Conservation (phyloP, 169 alveolate species). For the Plasmodium cynomolgi region DNA sequence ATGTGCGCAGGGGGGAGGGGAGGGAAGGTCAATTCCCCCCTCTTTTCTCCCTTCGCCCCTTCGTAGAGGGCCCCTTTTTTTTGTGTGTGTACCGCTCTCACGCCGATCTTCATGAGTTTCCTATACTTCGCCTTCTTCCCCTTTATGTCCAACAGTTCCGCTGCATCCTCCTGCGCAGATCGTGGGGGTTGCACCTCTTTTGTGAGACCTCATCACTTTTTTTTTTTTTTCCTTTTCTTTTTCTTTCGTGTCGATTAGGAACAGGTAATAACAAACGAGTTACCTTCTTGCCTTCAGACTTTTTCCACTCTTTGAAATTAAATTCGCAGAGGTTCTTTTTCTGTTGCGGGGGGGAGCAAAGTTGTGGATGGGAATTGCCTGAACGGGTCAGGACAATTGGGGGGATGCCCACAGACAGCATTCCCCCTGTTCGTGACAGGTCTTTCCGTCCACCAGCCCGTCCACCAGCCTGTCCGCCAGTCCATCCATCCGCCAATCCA, state of each 20-base stretch:
- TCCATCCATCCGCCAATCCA: neutral
- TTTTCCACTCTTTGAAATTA: conserved; percentile 12
- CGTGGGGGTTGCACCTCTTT: neutral
- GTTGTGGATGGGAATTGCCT: neutral
- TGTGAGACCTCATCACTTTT: neutral
- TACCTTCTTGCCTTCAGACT: conserved; percentile 28
- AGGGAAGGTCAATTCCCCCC: neutral
- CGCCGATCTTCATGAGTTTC: neutral
- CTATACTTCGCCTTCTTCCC: conserved; percentile 56
- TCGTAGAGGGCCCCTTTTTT: neutral
- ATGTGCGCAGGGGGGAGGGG: neutral
- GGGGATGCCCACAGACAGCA: neutral
- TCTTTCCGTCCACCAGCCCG: neutral
- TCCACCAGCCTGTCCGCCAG: neutral
- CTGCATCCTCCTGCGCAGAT: neutral
- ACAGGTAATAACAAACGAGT: neutral
- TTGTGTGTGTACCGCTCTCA: conserved; percentile 15
- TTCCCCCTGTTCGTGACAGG: neutral
- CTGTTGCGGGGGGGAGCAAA: neutral
- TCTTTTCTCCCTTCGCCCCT: neutral
- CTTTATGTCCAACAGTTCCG: conserved; percentile 1
- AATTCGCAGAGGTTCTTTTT: conserved; percentile 47
- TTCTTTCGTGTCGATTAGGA: neutral
- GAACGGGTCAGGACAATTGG: conserved; percentile 1
- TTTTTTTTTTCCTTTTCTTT: neutral